Conservation (phyloP, 768 basidiomycete species). For the Psilocybe sp. region DNA sequence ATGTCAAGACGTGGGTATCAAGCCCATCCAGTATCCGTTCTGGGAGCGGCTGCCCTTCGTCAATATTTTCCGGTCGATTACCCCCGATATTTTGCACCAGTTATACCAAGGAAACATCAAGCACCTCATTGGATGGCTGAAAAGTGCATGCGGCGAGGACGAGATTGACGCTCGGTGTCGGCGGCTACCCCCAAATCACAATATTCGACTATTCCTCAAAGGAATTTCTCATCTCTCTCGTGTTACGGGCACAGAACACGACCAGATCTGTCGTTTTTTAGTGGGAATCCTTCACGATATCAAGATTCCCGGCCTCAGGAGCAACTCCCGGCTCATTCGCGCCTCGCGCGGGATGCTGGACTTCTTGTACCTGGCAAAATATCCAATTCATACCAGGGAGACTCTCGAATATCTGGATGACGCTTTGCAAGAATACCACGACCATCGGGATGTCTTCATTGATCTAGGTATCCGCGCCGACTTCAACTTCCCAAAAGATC, state of each 20-base stretch:
- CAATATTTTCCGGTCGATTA: constrained; percentile 11
- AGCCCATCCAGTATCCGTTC: constrained; percentile 7
- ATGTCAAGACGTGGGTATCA: background rate
- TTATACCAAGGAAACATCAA: constrained; percentile 15
- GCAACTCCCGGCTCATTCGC: constrained; percentile 1
- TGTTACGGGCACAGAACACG: constrained; percentile 34
- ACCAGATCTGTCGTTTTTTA: constrained; percentile 26
- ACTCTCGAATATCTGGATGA: constrained; percentile 11
- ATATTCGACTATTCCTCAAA: constrained; percentile 32
- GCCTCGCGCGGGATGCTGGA: constrained; percentile 27
- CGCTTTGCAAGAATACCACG: constrained; percentile 10
- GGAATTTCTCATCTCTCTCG: constrained; percentile 38
- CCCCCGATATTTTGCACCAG: constrained; percentile 15
- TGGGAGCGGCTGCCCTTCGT: constrained; percentile 10
- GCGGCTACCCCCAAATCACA: constrained; percentile 29
- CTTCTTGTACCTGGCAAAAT: constrained; percentile 28
- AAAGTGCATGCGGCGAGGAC: background rate
- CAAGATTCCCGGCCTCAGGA: background rate
- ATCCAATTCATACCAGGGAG: constrained; percentile 19
- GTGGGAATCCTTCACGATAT: constrained; percentile 13
- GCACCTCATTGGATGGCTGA: constrained; percentile 9
- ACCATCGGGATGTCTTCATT: constrained; percentile 10
- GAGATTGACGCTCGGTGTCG: constrained; percentile 18
- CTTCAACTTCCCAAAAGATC: constrained; percentile 31
- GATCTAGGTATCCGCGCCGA: constrained; percentile 15